Percentiles rank a stretch among this genome's conserved stretches.
These are phyloP conservation scores for Mollisia scopiformis DNA, from an alignment of 2,329 filamentous ascomycete species.

Conservation along the genomic window DNA sequence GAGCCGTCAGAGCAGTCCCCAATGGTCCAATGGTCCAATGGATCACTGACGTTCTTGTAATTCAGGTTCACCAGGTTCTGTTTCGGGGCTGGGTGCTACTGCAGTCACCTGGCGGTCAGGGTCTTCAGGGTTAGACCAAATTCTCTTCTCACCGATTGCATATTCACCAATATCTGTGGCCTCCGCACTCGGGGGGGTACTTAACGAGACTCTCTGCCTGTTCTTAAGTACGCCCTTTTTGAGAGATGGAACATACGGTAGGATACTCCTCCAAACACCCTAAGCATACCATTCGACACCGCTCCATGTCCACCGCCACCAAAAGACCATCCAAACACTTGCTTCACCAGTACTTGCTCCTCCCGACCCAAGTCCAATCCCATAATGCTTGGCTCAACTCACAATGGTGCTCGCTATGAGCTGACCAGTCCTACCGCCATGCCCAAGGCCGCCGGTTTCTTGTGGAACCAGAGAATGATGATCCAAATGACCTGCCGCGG, in stretches of 20 bases:
- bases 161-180: background rate
- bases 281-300: no score
- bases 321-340: background rate
- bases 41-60: background rate
- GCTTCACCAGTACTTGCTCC: background rate
- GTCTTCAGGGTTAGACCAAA: background rate
- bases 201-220: background rate
- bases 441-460: constrained; percentile 57
- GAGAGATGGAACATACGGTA: no score
- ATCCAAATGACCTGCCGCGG: constrained; percentile 61
- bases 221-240: no score
- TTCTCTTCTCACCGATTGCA: background rate
- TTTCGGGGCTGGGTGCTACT: background rate
- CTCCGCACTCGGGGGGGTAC: background rate
- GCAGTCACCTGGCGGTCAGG: background rate
- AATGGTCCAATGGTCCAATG: background rate
- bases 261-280: no score
- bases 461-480: constrained; percentile 66
- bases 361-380: background rate
- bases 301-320: no score
- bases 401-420: constrained; percentile 56
- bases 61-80: background rate
- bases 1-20: background rate
- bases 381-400: constrained; percentile 35
- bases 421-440: constrained; percentile 57